phyloP scores from a whole-genome alignment of 169 alveolate genomes.

The Nephromyces sp. region DNA sequence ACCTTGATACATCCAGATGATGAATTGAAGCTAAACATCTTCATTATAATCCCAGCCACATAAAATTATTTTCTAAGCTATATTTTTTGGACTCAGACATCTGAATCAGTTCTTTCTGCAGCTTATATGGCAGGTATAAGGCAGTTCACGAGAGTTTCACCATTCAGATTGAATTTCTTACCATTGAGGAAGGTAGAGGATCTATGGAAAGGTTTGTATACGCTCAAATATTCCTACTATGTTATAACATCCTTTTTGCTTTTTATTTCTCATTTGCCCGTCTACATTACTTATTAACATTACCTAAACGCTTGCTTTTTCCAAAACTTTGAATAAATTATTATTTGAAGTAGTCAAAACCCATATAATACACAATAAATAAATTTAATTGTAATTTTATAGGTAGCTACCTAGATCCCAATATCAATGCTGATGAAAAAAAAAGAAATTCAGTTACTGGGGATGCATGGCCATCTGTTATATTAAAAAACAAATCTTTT shows the following conservation, averaged over 20 bases:
- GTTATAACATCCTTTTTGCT: neutral
- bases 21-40: no score
- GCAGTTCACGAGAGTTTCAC: no score
- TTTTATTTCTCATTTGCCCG: neutral
- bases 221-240: neutral
- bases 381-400: neutral
- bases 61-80: no score
- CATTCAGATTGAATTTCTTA: no score
- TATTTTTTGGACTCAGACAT: no score
- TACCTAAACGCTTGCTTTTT: neutral
- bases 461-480: slow-evolving; percentile 70
- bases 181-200: neutral
- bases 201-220: neutral
- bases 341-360: neutral
- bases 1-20: no score
- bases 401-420: slow-evolving; percentile 60
- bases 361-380: neutral
- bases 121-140: no score
- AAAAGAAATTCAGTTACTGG: slow-evolving; percentile 59
- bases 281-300: neutral
- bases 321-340: neutral
- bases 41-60: no score
- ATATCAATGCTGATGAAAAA: slow-evolving; percentile 41
- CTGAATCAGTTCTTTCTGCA: no score
- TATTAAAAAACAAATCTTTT: slow-evolving; percentile 60